Conservation (phyloP, 108 stramenopile genomes). For the Craspedostauros australis region DNA sequence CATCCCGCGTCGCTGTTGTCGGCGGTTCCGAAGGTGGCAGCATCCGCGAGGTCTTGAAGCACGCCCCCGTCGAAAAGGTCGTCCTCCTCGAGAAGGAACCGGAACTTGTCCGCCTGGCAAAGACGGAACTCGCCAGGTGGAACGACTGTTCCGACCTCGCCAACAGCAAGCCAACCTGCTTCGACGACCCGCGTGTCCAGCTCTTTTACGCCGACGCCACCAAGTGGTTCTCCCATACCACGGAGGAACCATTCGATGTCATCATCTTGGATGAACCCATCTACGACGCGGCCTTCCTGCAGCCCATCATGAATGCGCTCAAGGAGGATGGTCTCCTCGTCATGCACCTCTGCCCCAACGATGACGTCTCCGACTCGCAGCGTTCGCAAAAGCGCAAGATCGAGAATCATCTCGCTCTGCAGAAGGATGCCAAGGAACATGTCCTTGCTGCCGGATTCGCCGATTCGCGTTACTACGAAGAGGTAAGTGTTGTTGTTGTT, state of each 20-base stretch:
- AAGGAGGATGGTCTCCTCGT: conserved; percentile 23
- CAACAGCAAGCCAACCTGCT: conserved; percentile 43
- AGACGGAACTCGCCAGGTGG: conserved; percentile 44
- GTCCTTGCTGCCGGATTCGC: too few species aligned
- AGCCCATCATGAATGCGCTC: too few species aligned
- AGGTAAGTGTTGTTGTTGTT: too few species aligned
- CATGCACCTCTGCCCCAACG: conserved; percentile 15
- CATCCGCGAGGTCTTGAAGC: conserved; percentile 74
- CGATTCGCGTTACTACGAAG: too few species aligned
- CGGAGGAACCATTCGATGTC: conserved; percentile 38
- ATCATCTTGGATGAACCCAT: conserved; percentile 68
- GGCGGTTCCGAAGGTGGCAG: conserved; percentile 82
- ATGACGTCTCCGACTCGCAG: too few species aligned
- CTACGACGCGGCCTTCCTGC: conserved; percentile 51
- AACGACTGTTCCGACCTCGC: conserved; percentile 47
- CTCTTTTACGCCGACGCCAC: conserved; percentile 45
- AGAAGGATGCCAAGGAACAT: too few species aligned
- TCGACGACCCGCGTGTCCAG: conserved; percentile 65
- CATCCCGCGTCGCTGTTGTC: conserved; percentile 70
- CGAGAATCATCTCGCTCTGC: too few species aligned
- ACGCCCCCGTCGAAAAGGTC: conserved; percentile 63
- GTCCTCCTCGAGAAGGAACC: conserved; percentile 79
- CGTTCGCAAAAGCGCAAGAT: too few species aligned
- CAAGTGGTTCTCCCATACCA: neutral
- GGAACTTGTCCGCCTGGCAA: conserved; percentile 47